Evolutionary conservation across 2,329 filamentous ascomycete genomes (phyloP).

Genomic region (Xylariomycetidae sp.): DNA sequence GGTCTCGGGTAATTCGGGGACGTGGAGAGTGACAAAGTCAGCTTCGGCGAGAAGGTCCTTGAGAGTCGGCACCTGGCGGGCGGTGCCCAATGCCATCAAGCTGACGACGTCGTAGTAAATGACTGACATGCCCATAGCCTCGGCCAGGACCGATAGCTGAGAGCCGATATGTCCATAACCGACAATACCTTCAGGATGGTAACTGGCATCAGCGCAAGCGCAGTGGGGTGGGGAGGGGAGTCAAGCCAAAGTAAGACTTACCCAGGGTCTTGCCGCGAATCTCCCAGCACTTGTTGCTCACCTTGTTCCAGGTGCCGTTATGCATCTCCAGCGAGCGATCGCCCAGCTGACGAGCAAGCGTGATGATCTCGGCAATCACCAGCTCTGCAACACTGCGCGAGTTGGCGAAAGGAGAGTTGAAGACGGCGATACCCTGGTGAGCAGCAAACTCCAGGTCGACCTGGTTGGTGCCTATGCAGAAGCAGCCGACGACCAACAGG

Average conservation of each 20-base stretch:
- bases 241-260: conserved; percentile 31
- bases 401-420: conserved; percentile 99
- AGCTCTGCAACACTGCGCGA: conserved; percentile 94
- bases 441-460: conserved; percentile 83
- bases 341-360: conserved; percentile 82
- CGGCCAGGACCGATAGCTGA: conserved; percentile 89
- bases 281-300: conserved; percentile 95
- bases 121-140: conserved; percentile 96
- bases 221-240: background rate
- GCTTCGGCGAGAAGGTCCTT: conserved; percentile 69
- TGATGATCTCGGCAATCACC: conserved; percentile 90
- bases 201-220: conserved; percentile 6
- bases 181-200: conserved; percentile 64
- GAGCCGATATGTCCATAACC: conserved; percentile 97
- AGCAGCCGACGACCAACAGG: conserved; percentile 91
- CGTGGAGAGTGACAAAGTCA: conserved; percentile 92
- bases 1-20: conserved; percentile 89
- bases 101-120: conserved; percentile 96
- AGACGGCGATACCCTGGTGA: conserved; percentile 84
- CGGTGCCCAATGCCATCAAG: conserved; percentile 87
- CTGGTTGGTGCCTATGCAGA: conserved; percentile 98
- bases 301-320: conserved; percentile 94
- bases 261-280: conserved; percentile 95
- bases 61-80: conserved; percentile 73
- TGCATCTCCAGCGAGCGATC: conserved; percentile 95